These are phyloP conservation scores for Xylariaceae sp. DNA, from an alignment of 2,329 filamentous ascomycete genomes.

Conservation along the genomic window DNA sequence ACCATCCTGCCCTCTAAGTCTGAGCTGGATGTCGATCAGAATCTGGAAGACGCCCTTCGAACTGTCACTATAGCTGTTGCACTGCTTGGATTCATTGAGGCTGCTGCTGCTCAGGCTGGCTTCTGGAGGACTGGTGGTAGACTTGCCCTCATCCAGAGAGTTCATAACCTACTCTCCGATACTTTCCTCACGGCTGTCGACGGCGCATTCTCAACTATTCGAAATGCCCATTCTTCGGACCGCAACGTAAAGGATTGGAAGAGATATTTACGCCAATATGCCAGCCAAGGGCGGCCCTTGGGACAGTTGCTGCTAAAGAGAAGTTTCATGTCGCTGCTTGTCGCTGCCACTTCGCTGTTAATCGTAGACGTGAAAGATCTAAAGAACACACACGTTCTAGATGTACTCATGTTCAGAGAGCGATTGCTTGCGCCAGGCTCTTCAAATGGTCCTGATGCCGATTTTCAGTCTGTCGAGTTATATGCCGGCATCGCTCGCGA, in stretches of 20 bases:
- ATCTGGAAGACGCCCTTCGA: constrained; percentile 64
- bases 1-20: constrained; percentile 51
- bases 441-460: constrained; percentile 44
- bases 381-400: constrained; percentile 64
- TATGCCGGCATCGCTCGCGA: constrained; percentile 74
- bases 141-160: constrained; percentile 66
- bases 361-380: constrained; percentile 61
- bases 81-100: constrained; percentile 85
- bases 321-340: constrained; percentile 81
- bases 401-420: constrained; percentile 64
- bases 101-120: constrained; percentile 70
- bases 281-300: constrained; percentile 72
- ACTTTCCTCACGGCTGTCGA: constrained; percentile 83
- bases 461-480: constrained; percentile 56
- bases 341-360: constrained; percentile 73
- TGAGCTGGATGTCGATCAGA: constrained; percentile 55
- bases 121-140: constrained; percentile 80
- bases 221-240: constrained; percentile 69
- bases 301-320: constrained; percentile 89
- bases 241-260: constrained; percentile 79
- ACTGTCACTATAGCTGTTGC: constrained; percentile 78
- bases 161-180: constrained; percentile 76
- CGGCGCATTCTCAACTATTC: constrained; percentile 84
- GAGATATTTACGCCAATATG: constrained; percentile 79
- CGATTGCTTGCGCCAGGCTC: constrained; percentile 45